phyloP scores from a whole-genome alignment of 148 eudicot genomes.

The Rhododendron mucronatum region DNA sequence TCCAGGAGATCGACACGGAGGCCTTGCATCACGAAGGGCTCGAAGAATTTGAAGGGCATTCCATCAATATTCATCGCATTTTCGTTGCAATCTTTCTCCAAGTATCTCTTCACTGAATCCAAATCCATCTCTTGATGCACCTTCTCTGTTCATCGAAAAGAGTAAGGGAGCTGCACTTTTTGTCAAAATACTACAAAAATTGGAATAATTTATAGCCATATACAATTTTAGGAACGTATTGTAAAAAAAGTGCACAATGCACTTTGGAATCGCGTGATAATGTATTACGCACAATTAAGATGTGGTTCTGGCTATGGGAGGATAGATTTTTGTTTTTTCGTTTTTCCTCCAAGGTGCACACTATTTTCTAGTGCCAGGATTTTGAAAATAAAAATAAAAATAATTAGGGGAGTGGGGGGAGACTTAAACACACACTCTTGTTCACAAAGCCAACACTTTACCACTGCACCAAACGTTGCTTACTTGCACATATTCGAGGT shows the following conservation, averaged over 20 bases:
- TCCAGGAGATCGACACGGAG: conserved; percentile 41
- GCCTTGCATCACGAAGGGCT: conserved; percentile 51
- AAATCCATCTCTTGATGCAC: conserved; percentile 34
- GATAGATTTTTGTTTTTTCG: no score
- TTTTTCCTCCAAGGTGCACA: no score
- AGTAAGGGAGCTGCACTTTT: not conserved
- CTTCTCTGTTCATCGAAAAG: not conserved
- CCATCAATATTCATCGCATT: conserved; percentile 49
- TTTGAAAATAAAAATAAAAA: no score
- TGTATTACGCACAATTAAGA: not conserved
- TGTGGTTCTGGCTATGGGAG: not conserved
- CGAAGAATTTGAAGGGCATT: conserved; percentile 56
- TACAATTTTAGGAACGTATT: not conserved
- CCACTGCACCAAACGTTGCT: no score
- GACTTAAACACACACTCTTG: no score
- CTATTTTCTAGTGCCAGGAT: no score
- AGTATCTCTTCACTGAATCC: conserved; percentile 38
- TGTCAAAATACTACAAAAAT: not conserved
- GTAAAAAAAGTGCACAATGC: not conserved
- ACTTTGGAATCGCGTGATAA: not conserved
- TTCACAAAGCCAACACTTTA: no score
- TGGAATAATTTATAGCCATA: not conserved
- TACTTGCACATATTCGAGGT: no score
- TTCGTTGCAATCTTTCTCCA: conserved; percentile 41
- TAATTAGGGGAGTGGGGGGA: no score